Evolutionary conservation across 179 eudicot species (phyloP), one percentile per base, ranked within the genome.

Genomic region (Carnegiea gigantea): DNA sequence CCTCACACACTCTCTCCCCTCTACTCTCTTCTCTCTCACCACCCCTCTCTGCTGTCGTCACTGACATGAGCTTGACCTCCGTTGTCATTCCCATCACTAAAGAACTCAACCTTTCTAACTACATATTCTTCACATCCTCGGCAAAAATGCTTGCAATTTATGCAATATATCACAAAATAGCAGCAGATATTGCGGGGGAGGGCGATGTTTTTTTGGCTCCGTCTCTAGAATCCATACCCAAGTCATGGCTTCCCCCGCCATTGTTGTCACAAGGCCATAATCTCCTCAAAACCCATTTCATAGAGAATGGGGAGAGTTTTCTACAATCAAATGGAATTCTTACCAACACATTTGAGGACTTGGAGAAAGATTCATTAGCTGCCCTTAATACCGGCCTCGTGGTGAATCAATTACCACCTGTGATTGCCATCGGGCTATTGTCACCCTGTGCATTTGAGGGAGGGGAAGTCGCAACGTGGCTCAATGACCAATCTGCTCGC

Each of bases 361-460:
- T 86, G 28, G 91, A 88, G 84, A 80, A 12, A 33, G 85, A 83
- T 44, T 72, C 89, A 23, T 68, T 88, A 48, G 73, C 76, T 54
- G 84, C 90, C 43, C 89, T 86, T 20, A 83, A 86, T n/a, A 70
- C 75, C 40, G 84, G 89, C 24, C 78, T 77, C 2, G 77, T 86
- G 70, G 76, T 82, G 30, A 59, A 68, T 18, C 80, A 33, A 38
- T 79, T 86, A 9, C 89, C 90, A 28, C 82, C 78, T 5, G 86
- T 86, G 77, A 73, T 77, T 24, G 73, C 89, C 33, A 54, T 86
- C 9, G 89, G 90, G 65, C 89, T 87, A 21, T 53, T 89, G 73
- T 33, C 48, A 46, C 80, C 86, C 10, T 54, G 78, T 33, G 49
- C 74, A n/a, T 59, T 72, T 53, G 85, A 79, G 65, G 75, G 17